Conservation (phyloP, 2,329 filamentous ascomycete genomes). For the Aspergillus sp. region DNA sequence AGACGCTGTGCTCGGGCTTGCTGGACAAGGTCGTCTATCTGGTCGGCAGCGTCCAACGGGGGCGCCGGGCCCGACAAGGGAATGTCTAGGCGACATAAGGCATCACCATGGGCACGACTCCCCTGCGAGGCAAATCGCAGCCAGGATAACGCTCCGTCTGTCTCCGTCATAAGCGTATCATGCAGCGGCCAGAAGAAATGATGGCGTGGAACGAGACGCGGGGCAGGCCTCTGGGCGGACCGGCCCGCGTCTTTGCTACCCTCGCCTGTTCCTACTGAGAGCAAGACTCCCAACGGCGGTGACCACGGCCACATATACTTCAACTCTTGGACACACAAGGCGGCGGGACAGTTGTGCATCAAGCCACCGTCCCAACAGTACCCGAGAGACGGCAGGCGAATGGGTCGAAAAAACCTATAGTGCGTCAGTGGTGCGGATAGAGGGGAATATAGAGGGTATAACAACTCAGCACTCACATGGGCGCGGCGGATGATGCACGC, state of each 20-base stretch:
- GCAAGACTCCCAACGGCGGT: not conserved
- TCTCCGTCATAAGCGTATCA: not conserved
- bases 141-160: not conserved
- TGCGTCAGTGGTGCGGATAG: not conserved
- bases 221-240: not conserved
- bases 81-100: not conserved
- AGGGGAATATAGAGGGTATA: too few species aligned
- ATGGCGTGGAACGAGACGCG: not conserved
- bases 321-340: not conserved
- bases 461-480: not conserved
- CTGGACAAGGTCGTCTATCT: conserved; percentile 1
- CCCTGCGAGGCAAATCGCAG: not conserved
- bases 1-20: not conserved
- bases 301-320: conserved; percentile 3
- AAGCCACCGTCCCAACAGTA: conserved; percentile 4
- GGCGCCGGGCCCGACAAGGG: not conserved
- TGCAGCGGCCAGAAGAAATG: conserved; percentile 2
- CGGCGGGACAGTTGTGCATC: not conserved
- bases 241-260: not conserved
- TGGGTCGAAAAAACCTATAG: not conserved
- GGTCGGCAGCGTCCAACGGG: not conserved
- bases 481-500: conserved; percentile 1
- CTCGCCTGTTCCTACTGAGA: conserved; percentile 1
- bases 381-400: not conserved
- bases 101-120: not conserved